Evolutionary conservation across 2,329 filamentous ascomycete species (phyloP).

Genomic region (Xylariaceae sp.): DNA sequence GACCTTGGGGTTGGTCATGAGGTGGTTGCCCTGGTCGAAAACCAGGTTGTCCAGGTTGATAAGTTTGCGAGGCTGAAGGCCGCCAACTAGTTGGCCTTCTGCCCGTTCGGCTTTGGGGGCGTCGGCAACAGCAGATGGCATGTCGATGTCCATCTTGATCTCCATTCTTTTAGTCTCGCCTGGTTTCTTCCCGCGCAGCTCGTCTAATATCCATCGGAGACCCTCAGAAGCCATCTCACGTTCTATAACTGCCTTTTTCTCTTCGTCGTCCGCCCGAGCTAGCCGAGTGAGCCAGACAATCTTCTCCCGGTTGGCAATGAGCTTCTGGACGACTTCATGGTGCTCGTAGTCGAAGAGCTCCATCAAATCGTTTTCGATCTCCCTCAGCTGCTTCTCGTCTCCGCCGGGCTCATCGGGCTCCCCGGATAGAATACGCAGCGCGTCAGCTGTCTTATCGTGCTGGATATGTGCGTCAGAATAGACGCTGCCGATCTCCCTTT

Average conservation of each 20-base stretch:
- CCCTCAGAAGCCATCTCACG: conserved; percentile 89
- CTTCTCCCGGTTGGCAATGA: conserved; percentile 89
- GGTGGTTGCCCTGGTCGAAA: conserved; percentile 96
- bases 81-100: conserved; percentile 69
- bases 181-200: conserved; percentile 69
- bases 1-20: conserved; percentile 99
- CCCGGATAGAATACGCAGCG: conserved; percentile 75
- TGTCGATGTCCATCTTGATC: conserved; percentile 93
- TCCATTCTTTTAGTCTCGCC: conserved; percentile 66
- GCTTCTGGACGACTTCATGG: conserved; percentile 82
- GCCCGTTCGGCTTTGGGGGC: conserved; percentile 48
- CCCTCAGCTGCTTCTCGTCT: conserved; percentile 77
- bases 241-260: conserved; percentile 71
- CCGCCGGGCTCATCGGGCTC: conserved; percentile 64
- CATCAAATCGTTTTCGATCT: conserved; percentile 98
- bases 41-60: conserved; percentile 95
- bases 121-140: conserved; percentile 54
- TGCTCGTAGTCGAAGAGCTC: conserved; percentile 97
- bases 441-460: conserved; percentile 84
- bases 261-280: conserved; percentile 73
- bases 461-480: conserved; percentile 91
- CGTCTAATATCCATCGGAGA: conserved; percentile 78
- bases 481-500: conserved; percentile 80
- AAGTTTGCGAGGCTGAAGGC: conserved; percentile 76
- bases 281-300: conserved; percentile 92